Evolutionary conservation across 2,329 filamentous ascomycete genomes (phyloP).

Genomic region (Phaeosphaeria sp.): DNA sequence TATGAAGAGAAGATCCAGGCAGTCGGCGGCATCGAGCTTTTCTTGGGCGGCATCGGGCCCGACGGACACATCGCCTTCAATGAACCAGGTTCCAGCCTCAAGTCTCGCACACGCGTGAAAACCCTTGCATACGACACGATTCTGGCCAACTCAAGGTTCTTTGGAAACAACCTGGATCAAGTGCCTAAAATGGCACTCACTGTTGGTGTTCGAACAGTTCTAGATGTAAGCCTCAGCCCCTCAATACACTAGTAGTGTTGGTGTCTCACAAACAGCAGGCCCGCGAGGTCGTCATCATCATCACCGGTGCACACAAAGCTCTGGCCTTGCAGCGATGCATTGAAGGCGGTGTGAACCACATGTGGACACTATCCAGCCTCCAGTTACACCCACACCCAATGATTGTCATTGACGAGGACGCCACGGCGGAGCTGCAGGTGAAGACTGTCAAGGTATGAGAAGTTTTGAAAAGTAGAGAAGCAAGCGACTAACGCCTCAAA

Average conservation of each 20-base stretch:
- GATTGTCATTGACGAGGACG: conserved; percentile 82
- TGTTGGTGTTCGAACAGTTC: conserved; percentile 82
- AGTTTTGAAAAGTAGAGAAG: not conserved
- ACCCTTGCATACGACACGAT: conserved; percentile 88
- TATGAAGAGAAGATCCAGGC: conserved; percentile 80
- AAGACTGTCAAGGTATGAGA: conserved; percentile 49
- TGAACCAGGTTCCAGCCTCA: conserved; percentile 80
- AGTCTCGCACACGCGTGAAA: conserved; percentile 82
- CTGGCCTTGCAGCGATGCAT: conserved; percentile 80
- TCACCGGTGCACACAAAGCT: conserved; percentile 81
- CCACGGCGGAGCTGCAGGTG: conserved; percentile 56
- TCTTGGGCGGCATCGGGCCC: conserved; percentile 82
- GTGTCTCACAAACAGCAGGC: conserved; percentile 52
- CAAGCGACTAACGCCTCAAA: conserved; percentile 13
- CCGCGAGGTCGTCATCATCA: conserved; percentile 81
- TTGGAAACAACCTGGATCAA: conserved; percentile 73
- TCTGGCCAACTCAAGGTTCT: conserved; percentile 84
- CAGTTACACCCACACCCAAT: conserved; percentile 83
- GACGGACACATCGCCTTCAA: conserved; percentile 93
- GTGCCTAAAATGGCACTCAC: conserved; percentile 85
- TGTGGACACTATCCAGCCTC: conserved; percentile 85
- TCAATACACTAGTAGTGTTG: conserved; percentile 11
- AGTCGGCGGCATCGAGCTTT: conserved; percentile 81
- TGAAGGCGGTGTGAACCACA: conserved; percentile 84
- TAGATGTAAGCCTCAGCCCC: conserved; percentile 60